phyloP scores from a whole-genome alignment of 2,329 filamentous ascomycete species.

The Claviceps sp. region DNA sequence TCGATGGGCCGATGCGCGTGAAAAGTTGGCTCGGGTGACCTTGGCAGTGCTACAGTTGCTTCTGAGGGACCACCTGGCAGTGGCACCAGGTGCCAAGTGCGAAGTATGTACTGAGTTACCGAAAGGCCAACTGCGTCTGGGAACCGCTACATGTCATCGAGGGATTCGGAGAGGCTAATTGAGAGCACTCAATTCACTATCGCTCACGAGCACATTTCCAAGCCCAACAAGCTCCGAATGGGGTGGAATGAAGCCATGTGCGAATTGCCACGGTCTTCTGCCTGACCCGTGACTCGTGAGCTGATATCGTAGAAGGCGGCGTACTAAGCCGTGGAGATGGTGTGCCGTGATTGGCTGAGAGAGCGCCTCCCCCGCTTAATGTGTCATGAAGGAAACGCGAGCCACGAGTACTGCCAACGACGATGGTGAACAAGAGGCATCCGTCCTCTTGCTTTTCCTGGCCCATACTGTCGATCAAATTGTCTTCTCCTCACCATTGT shows the following conservation, averaged over 20 bases:
- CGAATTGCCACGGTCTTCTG: not conserved
- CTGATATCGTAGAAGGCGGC: conserved; percentile 7
- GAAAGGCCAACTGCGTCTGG: not conserved
- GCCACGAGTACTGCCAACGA: conserved; percentile 8
- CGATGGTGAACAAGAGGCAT: conserved; percentile 2
- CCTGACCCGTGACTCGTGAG: conserved; percentile 7
- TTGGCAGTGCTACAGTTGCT: not conserved
- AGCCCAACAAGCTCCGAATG: not conserved
- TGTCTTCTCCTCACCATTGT: not conserved
- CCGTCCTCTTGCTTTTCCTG: not conserved
- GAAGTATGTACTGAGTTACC: not conserved
- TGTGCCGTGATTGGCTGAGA: conserved; percentile 18
- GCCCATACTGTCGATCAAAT: not conserved
- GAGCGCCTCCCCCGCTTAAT: conserved; percentile 22
- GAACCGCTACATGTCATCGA: not conserved
- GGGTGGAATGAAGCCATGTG: not conserved
- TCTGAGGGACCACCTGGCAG: not conserved
- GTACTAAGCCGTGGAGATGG: conserved; percentile 8
- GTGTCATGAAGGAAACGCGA: conserved; percentile 22
- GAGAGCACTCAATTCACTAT: not conserved
- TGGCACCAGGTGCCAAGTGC: not conserved
- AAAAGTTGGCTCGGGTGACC: not conserved
- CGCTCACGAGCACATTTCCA: not conserved
- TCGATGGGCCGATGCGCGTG: not conserved
- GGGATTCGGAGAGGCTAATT: not conserved